Evolutionary conservation across 2,329 filamentous ascomycete species (phyloP).

Genomic region (Rhinocladiella similis): DNA sequence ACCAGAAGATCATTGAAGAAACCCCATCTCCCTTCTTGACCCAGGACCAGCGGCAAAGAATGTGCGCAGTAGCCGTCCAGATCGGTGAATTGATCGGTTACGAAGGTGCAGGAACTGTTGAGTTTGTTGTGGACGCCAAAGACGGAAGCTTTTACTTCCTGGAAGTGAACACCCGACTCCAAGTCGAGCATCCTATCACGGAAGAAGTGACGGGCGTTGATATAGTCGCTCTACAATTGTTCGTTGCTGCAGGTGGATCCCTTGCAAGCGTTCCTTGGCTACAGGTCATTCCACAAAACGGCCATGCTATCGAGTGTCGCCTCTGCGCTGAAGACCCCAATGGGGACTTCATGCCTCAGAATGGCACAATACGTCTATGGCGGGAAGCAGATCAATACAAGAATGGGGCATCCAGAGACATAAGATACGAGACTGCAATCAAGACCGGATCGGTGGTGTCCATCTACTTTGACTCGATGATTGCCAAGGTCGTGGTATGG

Average conservation of each 20-base stretch:
- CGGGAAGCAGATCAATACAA: slow-evolving; percentile 25
- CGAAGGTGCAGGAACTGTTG: slow-evolving; percentile 46
- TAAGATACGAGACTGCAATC: slow-evolving; percentile 47
- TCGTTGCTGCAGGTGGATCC: slow-evolving; percentile 36
- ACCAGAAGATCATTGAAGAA: slow-evolving; percentile 57
- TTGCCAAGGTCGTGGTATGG: slow-evolving; percentile 50
- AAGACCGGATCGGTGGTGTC: slow-evolving; percentile 40
- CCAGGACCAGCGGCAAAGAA: slow-evolving; percentile 33
- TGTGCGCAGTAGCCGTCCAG: slow-evolving; percentile 40
- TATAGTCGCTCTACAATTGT: slow-evolving; percentile 40
- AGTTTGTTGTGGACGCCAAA: slow-evolving; percentile 46
- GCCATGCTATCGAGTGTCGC: slow-evolving; percentile 47
- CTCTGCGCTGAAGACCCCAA: slow-evolving; percentile 47
- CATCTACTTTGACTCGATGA: slow-evolving; percentile 50
- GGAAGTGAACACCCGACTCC: slow-evolving; percentile 51
- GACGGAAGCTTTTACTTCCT: slow-evolving; percentile 47
- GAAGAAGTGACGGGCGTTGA: slow-evolving; percentile 43
- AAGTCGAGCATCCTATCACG: slow-evolving; percentile 52
- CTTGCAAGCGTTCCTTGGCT: slow-evolving; percentile 31
- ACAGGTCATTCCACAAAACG: slow-evolving; percentile 31
- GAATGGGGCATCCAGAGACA: slow-evolving; percentile 24
- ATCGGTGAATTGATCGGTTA: slow-evolving; percentile 42
- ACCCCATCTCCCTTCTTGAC: slow-evolving; percentile 41
- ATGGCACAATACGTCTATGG: slow-evolving; percentile 40
- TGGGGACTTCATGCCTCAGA: slow-evolving; percentile 40